Evolutionary conservation across 2,329 filamentous ascomycete species (phyloP), one percentile per base, ranked within the genome.

Genomic region (Sporothrix dimorphospora): DNA sequence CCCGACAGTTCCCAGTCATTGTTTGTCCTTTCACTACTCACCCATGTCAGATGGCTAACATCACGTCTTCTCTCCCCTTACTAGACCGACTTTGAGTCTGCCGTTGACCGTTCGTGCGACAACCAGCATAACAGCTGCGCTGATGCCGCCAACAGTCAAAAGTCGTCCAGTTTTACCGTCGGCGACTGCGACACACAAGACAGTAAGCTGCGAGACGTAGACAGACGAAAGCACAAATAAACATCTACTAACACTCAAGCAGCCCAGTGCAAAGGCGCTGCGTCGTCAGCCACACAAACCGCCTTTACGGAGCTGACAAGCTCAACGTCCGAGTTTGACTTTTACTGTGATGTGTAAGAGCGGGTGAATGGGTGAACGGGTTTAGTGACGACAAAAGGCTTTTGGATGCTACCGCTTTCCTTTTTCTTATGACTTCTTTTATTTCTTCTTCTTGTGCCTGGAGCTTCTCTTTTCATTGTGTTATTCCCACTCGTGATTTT

Each of bases 121-220:
- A 83, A 83, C 75, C 85, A 87, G 77, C 82, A 84, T 77, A 86
- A 87, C 74, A 77, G 76, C 21, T 87, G 85, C 72, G 81, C 82
- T n/a, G 73, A 82, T 30, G 68, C 78, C 24, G 83, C 83, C 45
- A 86, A 86, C 74, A 78, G 77, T 55, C 76, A 77, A 74, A 76
- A 67, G 71, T 78, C 66, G 38, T 73, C 68, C 9, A 51, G 59
- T 30, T 82, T 85, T 70, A 73, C 75, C 7, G 85, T 86, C 0
- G 73, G 77, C 42, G 82, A 85, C 38, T 87, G 85, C 72, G 83
- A 86, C 70, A 74, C 78, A 19, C 85, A 87, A 75, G 80, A 79
- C 49, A 77, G 85, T 86, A 63, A 78, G 84, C 79, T 30, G 7
- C 7, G n/a, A n/a, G n/a, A 27, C 12, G 6, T 21, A 59, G 7